Evolutionary conservation across 1,284 basidiomycete genomes (phyloP), one percentile per base, ranked within the genome.

Genomic region (Papiliotrema nemorosa): DNA sequence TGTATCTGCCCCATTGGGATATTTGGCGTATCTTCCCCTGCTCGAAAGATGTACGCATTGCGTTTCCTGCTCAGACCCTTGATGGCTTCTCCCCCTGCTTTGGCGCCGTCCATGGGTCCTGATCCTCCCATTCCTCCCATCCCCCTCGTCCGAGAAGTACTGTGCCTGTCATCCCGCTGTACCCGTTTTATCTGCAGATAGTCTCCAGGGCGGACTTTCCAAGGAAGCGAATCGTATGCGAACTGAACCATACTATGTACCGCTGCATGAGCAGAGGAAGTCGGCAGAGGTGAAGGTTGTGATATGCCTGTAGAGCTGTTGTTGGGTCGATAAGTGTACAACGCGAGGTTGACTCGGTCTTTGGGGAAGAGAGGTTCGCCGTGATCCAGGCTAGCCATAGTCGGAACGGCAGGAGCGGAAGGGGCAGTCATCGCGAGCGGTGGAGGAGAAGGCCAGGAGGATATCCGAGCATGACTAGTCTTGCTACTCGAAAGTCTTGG

Each of bases 121-220:
- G 24, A 36, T 5, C 14, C 14, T n/a, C 38, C 22, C 22, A 40
- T 24, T n/a, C n/a, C n/a, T 13, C 44, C 33, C 29, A 45, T 46
- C 44, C 49, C 50, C 44, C 48, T 21, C 44, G 49, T 43, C 34
- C 54, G 47, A 20, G 49, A 49, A 33, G 5, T 33, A 45, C 53
- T 14, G 39, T 10, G 6, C 9, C 20, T 44, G 16, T 33, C 47
- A 22, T 31, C 34, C 2, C 44, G 42, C 13, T 41, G 20, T 40
- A 64, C 57, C 13, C 66, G 59, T 5, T 69, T 59, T 12, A 72
- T 67, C 47, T 72, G 67, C 22, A 71, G 59, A 41, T 71, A 72
- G 35, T 72, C 70, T 2, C 69, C 70, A 0, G 60, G 50, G 40
- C 57, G 54, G 9, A 65, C 64, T 10, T 46, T 44, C 63, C 66